A percentile compares a stretch with the other conserved stretches of the same genome.
Evolutionary conservation across 768 basidiomycete species (phyloP).

Genomic region (Serendipita sp.): DNA sequence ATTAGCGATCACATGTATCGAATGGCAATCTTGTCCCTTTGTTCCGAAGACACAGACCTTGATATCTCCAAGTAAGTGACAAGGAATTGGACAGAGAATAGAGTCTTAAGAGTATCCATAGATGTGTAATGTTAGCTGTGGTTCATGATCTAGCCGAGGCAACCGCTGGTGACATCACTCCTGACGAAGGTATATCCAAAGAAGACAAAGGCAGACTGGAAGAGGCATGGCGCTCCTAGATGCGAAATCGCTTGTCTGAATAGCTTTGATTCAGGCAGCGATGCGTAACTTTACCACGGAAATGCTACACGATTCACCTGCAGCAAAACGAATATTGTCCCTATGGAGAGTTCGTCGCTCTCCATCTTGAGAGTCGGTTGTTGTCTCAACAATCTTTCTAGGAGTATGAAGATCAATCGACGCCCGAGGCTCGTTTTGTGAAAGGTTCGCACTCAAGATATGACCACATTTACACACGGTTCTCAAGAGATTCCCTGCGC

Average conservation of each 20-base stretch:
- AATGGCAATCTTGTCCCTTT: slow-evolving; percentile 90
- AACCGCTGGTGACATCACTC: slow-evolving; percentile 84
- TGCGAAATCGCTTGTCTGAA: slow-evolving; percentile 8
- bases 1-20: slow-evolving; percentile 97
- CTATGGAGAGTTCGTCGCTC: slow-evolving; percentile 48
- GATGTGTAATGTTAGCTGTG: slow-evolving; percentile 76
- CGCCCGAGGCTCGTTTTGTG: slow-evolving; percentile 67
- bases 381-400: slow-evolving; percentile 17
- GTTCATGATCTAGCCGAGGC: slow-evolving; percentile 97
- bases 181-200: slow-evolving; percentile 71
- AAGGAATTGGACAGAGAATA: not conserved
- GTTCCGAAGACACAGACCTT: slow-evolving; percentile 53
- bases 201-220: slow-evolving; percentile 65
- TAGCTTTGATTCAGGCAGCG: slow-evolving; percentile 38
- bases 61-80: slow-evolving; percentile 52
- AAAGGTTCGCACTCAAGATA: slow-evolving; percentile 37
- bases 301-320: slow-evolving; percentile 67
- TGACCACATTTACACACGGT: not conserved
- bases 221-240: slow-evolving; percentile 27
- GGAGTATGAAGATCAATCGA: slow-evolving; percentile 71
- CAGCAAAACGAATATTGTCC: slow-evolving; percentile 46
- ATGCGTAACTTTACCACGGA: slow-evolving; percentile 81
- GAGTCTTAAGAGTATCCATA: slow-evolving; percentile 14
- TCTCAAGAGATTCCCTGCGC: not conserved
- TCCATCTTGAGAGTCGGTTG: not conserved